Evolutionary conservation across 345 rosid species (phyloP).

Genomic region (Acer yangbiense): DNA sequence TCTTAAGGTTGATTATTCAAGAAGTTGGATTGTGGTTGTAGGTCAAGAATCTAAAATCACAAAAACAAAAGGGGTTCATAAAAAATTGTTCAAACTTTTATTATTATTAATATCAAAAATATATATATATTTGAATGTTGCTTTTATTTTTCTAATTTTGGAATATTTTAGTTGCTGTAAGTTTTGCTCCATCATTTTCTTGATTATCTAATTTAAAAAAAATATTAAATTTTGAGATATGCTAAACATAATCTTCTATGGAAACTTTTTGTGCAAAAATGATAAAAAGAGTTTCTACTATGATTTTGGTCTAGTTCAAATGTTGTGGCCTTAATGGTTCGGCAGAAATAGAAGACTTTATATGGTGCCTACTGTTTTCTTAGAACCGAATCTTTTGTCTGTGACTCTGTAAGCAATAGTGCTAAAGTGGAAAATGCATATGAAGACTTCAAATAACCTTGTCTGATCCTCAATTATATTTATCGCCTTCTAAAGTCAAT

Average conservation of each 20-base stretch:
- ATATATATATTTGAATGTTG: not conserved
- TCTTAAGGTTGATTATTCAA: no score
- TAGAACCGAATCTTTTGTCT: not conserved
- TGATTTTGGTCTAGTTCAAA: not conserved
- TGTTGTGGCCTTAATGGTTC: not conserved
- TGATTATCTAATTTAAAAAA: not conserved
- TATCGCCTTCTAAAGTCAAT: not conserved
- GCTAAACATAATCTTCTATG: not conserved
- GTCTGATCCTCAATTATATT: not conserved
- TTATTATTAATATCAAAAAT: not conserved
- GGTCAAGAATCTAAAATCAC: no score
- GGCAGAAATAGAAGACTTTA: not conserved
- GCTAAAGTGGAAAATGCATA: not conserved
- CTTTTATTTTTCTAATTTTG: not conserved
- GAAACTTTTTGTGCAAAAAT: not conserved
- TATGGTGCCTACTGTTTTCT: not conserved
- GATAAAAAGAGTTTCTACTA: not conserved
- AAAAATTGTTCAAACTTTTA: not conserved
- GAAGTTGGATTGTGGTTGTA: no score
- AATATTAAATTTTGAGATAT: not conserved
- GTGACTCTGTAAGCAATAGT: not conserved
- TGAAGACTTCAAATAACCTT: conserved; percentile 9
- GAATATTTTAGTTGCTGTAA: not conserved
- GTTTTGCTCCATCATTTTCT: not conserved
- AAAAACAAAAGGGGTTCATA: no score